phyloP scores from a whole-genome alignment of 2,329 filamentous ascomycete genomes.

The Sporothrix mexicana region DNA sequence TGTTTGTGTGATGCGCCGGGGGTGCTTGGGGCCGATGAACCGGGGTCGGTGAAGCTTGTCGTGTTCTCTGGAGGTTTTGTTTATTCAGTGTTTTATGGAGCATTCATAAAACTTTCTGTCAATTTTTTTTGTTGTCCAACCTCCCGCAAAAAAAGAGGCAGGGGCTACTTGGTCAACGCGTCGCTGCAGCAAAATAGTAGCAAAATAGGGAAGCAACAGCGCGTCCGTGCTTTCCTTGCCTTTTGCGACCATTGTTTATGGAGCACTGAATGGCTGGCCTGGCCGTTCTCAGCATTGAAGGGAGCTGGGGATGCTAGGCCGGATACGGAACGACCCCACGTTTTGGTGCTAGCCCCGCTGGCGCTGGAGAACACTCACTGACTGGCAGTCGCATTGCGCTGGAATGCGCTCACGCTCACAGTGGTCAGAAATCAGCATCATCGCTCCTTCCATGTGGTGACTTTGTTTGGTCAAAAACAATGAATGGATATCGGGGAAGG shows the following conservation, averaged over 20 bases:
- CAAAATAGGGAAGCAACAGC: conserved; percentile 2
- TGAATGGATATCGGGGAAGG: neutral
- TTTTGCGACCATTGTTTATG: neutral
- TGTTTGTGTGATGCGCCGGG: conserved; percentile 22
- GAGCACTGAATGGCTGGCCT: neutral
- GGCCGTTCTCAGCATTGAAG: too few species aligned
- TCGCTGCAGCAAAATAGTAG: conserved; percentile 14
- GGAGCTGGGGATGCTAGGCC: conserved; percentile 3
- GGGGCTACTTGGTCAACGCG: conserved; percentile 26
- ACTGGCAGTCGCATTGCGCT: conserved; percentile 7
- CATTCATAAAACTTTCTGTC: conserved; percentile 28
- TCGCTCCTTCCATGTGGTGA: neutral
- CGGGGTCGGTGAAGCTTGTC: conserved; percentile 26
- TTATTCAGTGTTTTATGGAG: neutral
- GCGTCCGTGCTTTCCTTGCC: conserved; percentile 26
- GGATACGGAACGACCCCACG: conserved; percentile 27
- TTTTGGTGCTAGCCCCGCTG: conserved; percentile 26
- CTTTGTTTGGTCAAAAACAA: neutral
- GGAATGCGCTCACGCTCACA: neutral
- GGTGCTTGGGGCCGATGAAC: conserved; percentile 20
- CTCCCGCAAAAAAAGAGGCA: neutral
- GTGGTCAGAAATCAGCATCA: neutral
- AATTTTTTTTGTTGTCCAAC: conserved; percentile 19
- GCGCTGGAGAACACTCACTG: conserved; percentile 12
- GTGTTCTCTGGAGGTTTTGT: neutral